A percentile compares a stretch with the other conserved stretches of the same genome.
Evolutionary conservation across 78 protist genomes (phyloP).

Genomic region (Isochrysis galbana): DNA sequence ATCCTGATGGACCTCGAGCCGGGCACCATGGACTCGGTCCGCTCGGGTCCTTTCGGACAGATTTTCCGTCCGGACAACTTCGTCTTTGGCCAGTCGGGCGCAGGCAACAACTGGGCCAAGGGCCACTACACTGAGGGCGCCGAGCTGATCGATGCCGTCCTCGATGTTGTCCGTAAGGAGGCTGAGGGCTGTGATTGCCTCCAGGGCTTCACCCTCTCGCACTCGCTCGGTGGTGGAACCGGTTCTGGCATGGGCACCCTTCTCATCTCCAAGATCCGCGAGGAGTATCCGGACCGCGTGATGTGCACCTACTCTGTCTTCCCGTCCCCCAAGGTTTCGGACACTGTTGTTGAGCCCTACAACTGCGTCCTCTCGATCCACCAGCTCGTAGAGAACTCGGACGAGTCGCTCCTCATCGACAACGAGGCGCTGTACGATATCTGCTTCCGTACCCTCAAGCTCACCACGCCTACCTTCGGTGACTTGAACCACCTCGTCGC

Average conservation of each 20-base stretch:
- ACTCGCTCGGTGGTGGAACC: conserved; percentile 99
- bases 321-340: conserved; percentile 88
- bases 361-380: conserved; percentile 93
- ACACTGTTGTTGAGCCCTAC: conserved; percentile 95
- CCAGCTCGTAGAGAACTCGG: conserved; percentile 89
- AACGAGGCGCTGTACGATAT: conserved; percentile 90
- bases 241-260: conserved; percentile 96
- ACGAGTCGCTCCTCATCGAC: conserved; percentile 85
- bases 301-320: conserved; percentile 78
- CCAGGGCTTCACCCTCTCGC: conserved; percentile 98
- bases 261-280: conserved; percentile 69
- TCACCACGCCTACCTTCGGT: conserved; percentile 89
- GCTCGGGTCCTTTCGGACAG: conserved; percentile 89
- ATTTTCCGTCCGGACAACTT: conserved; percentile 96
- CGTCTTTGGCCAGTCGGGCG: conserved; percentile 90
- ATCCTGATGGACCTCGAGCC: conserved; percentile 98
- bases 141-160: conserved; percentile 91
- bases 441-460: conserved; percentile 57
- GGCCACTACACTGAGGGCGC: conserved; percentile 98
- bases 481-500: conserved; percentile 96
- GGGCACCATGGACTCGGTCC: conserved; percentile 94
- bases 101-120: conserved; percentile 98
- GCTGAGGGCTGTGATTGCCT: conserved; percentile 96
- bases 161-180: conserved; percentile 96
- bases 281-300: conserved; percentile 97